These are phyloP conservation scores for Exophiala sp. DNA, from an alignment of 2,329 filamentous ascomycete genomes.

Conservation along the genomic window DNA sequence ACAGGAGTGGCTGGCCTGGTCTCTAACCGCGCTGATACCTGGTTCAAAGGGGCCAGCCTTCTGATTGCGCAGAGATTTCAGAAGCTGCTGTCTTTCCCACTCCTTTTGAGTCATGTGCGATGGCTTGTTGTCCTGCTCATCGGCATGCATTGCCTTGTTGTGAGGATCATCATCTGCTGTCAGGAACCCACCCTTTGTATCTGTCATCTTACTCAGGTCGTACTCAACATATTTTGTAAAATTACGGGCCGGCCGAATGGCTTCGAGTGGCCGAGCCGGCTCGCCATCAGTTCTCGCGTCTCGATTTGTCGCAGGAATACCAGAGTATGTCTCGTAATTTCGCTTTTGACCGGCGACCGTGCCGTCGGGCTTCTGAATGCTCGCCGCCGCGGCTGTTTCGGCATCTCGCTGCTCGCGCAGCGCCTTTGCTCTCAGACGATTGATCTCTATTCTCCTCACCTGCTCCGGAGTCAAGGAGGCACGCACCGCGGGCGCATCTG, in stretches of 20 bases:
- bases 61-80: constrained; percentile 64
- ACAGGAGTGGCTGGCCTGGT: constrained; percentile 64
- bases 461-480: constrained; percentile 56
- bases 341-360: constrained; percentile 66
- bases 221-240: constrained; percentile 96
- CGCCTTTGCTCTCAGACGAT: constrained; percentile 80
- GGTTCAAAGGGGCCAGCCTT: constrained; percentile 84
- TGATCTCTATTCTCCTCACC: constrained; percentile 68
- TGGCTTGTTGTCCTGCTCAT: constrained; percentile 61
- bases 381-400: constrained; percentile 39
- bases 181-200: constrained; percentile 94
- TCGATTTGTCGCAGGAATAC: constrained; percentile 55
- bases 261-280: constrained; percentile 38
- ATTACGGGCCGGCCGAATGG: constrained; percentile 71
- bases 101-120: constrained; percentile 83
- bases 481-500: constrained; percentile 33
- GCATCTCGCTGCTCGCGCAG: constrained; percentile 67
- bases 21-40: constrained; percentile 66
- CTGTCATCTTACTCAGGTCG: constrained; percentile 95
- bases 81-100: constrained; percentile 78
- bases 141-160: constrained; percentile 66
- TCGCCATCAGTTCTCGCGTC: constrained; percentile 53
- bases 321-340: constrained; percentile 58
- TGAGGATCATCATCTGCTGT: constrained; percentile 85
- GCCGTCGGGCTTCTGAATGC: constrained; percentile 38